Base-by-base conservation (phyloP, 2,329 filamentous ascomycete species). In the Gliomastix tumulicola region DNA sequence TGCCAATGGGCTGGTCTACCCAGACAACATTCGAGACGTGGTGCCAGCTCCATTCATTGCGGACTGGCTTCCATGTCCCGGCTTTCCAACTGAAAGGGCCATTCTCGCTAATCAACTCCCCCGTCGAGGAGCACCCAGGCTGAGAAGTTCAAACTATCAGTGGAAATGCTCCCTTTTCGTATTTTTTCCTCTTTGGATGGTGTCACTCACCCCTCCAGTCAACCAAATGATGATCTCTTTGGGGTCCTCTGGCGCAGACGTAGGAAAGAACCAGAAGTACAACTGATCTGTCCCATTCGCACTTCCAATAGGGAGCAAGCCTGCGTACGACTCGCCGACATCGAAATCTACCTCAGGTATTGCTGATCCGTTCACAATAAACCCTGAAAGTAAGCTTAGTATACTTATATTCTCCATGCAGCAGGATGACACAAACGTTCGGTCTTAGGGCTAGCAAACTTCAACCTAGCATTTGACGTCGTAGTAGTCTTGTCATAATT, bases 101-200 rank as follows among this genome's bases (percentile, higher is more conserved):
- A 47, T 88, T 89, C 48, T 90, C 85, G 35, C 86, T 82, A 9
- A 90, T 55, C n/a, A n/a, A n/a, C n/a, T n/a, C n/a, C n/a, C 79
- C 71, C 7, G 87, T 66, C 2, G 79, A 84, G 21, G 66, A 68
- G 47, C 71, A 77, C 18, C 71, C 72, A n/a, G 72, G 72, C 36
- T 44, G 16, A 13, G 16, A 12, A 8, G 1, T n/a, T n/a, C n/a
- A n/a, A n/a, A n/a, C n/a, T 13, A 1, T 3, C 11, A 2, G 1
- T 7, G 4, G 5, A 36, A 32, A n/a, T n/a, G n/a, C n/a, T n/a
- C n/a, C n/a, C n/a, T n/a, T n/a, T 6, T 6, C n/a, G n/a, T n/a
- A n/a, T n/a, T n/a, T n/a, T n/a, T n/a, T n/a, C n/a, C n/a, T n/a
- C n/a, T n/a, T n/a, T n/a, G n/a, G n/a, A n/a, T n/a, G n/a, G n/a